These are phyloP conservation scores for Eragrostis curvula DNA, from an alignment of 176 grass and related monocot genomes.

Conservation along the genomic window DNA sequence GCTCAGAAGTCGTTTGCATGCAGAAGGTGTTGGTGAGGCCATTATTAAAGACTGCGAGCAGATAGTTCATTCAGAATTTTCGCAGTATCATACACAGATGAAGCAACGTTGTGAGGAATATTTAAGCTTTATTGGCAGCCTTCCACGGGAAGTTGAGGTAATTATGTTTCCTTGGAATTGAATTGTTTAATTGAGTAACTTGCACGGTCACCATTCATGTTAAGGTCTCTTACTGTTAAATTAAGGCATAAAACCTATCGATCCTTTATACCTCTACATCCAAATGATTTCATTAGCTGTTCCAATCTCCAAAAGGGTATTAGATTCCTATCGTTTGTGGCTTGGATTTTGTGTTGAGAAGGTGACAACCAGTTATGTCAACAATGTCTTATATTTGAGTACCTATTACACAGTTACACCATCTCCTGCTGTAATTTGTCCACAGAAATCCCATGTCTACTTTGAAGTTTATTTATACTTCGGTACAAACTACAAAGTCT, in stretches of 20 bases:
- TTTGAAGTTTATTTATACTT: background rate
- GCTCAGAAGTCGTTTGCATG: constrained; percentile 76
- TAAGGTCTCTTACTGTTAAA: background rate
- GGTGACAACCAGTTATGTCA: constrained; percentile 6
- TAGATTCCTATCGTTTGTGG: background rate
- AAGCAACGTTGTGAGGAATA: constrained; percentile 74
- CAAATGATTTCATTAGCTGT: background rate
- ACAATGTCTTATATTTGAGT: constrained; percentile 17
- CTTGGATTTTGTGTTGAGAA: background rate
- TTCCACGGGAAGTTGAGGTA: constrained; percentile 80
- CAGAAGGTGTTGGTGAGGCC: constrained; percentile 70
- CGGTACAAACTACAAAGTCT: background rate
- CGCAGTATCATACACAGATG: constrained; percentile 66
- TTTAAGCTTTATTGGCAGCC: constrained; percentile 66
- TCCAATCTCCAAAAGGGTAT: background rate
- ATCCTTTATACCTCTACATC: background rate
- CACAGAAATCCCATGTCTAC: background rate
- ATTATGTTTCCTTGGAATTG: background rate
- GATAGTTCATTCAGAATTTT: constrained; percentile 88
- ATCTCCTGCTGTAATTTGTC: background rate
- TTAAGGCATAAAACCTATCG: background rate
- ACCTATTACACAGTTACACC: no score
- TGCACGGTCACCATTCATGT: background rate
- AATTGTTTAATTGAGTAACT: constrained; percentile 4
- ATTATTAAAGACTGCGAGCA: constrained; percentile 87